A percentile compares a stretch with the other conserved stretches of the same genome.
Conservation (phyloP, 164 flowering plant genomes). For the Echeveria elegans region DNA sequence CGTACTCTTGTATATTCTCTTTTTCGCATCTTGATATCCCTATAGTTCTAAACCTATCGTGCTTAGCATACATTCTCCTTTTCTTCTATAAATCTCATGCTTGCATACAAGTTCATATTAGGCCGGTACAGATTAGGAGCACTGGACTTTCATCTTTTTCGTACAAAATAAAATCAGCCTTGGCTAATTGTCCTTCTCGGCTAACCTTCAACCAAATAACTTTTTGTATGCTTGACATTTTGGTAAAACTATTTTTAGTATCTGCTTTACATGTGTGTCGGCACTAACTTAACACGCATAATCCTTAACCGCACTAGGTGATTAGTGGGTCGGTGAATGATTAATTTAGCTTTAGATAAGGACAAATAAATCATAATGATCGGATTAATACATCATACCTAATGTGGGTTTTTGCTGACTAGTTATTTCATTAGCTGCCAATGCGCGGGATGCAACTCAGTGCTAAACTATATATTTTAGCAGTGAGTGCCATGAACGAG, state of each 20-base stretch:
- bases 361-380: background rate
- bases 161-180: background rate
- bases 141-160: background rate
- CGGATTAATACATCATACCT: background rate
- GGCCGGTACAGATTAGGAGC: slow-evolving; percentile 2
- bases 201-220: background rate
- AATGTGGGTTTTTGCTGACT: slow-evolving; percentile 5
- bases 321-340: slow-evolving; percentile 6
- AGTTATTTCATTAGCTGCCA: slow-evolving; percentile 7
- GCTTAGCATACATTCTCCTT: background rate
- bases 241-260: background rate
- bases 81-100: slow-evolving; percentile 4
- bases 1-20: slow-evolving; percentile 1
- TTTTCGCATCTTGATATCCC: background rate
- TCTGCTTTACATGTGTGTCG: background rate
- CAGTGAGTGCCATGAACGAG: background rate
- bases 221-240: background rate
- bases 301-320: slow-evolving; percentile 1
- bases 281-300: slow-evolving; percentile 6
- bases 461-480: background rate
- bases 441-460: background rate
- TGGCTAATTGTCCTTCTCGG: background rate
- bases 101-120: slow-evolving; percentile 1
- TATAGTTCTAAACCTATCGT: background rate
- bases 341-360: slow-evolving; percentile 1